phyloP scores from a whole-genome alignment of 1,284 basidiomycete genomes.

The Microbotryum intermedium region DNA sequence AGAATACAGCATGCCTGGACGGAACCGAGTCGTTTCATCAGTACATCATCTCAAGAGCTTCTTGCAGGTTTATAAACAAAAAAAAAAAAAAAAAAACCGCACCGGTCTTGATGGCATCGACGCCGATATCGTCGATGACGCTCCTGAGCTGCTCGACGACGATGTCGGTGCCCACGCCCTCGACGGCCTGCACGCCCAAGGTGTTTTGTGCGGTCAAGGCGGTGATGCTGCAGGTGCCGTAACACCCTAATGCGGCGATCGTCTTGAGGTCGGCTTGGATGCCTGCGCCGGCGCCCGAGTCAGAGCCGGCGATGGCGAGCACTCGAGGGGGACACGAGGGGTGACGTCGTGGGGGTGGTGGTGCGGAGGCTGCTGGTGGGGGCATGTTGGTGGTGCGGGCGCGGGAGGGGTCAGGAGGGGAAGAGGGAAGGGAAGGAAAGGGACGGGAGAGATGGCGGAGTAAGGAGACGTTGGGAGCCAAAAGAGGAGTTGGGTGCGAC shows the following conservation, averaged over 20 bases:
- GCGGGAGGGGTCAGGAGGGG: too few species aligned
- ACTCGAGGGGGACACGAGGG: slow-evolving; percentile 39
- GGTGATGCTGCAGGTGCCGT: slow-evolving; percentile 79
- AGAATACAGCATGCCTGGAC: slow-evolving; percentile 61
- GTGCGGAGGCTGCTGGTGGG: too few species aligned
- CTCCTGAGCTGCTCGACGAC: slow-evolving; percentile 53
- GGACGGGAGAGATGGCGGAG: too few species aligned
- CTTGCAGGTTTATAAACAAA: too few species aligned
- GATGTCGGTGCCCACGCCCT: slow-evolving; percentile 35
- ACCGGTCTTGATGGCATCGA: slow-evolving; percentile 68
- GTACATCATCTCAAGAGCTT: too few species aligned
- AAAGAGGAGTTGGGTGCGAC: too few species aligned
- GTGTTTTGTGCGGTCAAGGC: slow-evolving; percentile 91
- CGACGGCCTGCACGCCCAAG: slow-evolving; percentile 68
- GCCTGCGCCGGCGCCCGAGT: slow-evolving; percentile 62
- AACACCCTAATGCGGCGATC: slow-evolving; percentile 51
- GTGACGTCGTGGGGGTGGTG: too few species aligned
- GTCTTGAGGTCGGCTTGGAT: slow-evolving; percentile 65
- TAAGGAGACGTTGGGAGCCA: too few species aligned
- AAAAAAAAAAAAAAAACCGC: too few species aligned
- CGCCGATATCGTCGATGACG: slow-evolving; percentile 64
- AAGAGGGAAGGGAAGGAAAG: too few species aligned
- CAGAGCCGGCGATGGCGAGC: slow-evolving; percentile 67
- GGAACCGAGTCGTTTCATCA: too few species aligned
- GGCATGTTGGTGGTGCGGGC: too few species aligned